Evolutionary conservation across 1,139 yeast genomes (phyloP), one percentile per base, ranked within the genome.

Genomic region (Suhomyces kunorum): DNA sequence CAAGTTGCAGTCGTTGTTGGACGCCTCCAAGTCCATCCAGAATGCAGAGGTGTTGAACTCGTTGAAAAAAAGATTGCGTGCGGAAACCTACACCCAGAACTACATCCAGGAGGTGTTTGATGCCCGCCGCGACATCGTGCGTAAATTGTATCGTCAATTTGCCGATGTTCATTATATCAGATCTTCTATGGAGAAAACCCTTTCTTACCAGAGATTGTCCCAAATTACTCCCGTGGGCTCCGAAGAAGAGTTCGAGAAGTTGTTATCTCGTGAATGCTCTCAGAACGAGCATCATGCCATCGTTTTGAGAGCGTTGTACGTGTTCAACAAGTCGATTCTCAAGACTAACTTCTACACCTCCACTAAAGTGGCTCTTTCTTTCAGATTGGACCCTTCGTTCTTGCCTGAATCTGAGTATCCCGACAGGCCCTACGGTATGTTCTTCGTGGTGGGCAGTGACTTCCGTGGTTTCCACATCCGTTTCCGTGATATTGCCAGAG

Each of bases 391-490:
- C 56, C 96, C 98, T 28, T 69, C 81, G 22, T 87, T 90, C 66
- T 76, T 92, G 64, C 97, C 98, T 36, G 63, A 64, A 42, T 66
- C 81, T 16, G 98, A 92, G 67, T 92, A 90, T 63, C 95, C 97
- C 37, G 94, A 88, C 53, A 85, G 83, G 44, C 94, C 96, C 44
- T 92, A 70, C 59, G 98, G 98, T 50, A 87, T 92, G 87, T 90
- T 92, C 69, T 83, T 92, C 54, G 86, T 90, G 43, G 96, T 92
- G 46, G 98, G 98, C 47, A 87, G 90, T 53, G 97, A 94, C 61
- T 92, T 92, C 68, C 80, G 97, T 62, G 98, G 98, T 24, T 92
- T 92, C 84, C 98, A 92, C 63, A 83, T 92, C 51, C 80, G 98
- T 64, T 92, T 92, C 71, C 83, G 97, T 63, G 98, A 92, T 65